Evolutionary conservation across 2,329 filamentous ascomycete genomes (phyloP), one percentile per base, ranked within the genome.

Genomic region (Xylaria sp.): DNA sequence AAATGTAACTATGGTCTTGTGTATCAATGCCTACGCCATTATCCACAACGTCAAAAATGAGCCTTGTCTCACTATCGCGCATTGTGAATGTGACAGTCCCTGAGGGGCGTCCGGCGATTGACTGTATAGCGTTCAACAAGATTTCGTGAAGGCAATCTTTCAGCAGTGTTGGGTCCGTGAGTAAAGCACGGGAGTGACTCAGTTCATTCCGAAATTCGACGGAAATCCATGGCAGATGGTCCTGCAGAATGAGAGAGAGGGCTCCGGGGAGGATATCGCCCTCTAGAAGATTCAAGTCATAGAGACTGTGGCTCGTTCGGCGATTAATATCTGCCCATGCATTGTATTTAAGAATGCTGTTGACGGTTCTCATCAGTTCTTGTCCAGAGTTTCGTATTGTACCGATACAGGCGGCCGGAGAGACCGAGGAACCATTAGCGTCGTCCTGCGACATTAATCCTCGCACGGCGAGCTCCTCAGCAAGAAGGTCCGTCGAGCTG

Each of bases 191-290:
- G 1, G 62, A 37, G n/a, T 41, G 34, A 7, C 41, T 54, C 1
- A 69, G 23, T 39, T 65, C 34, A n/a, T 69, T 60, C 62, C 66
- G 55, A 23, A 69, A 69, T 34, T 69, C 62, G 41, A 69, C 39
- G 12, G 66, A 69, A 34, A 57, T 54, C 1, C 66, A 34, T 1
- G 31, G 39, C 9, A 69, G 56, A 15, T 69, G 25, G 20, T 69
- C 61, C 41, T 46, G n/a, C 4, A 37, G 3, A 7, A 69, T 44
- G 44, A 52, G 62, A 15, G 66, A 60, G 4, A 66, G 18, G 23
- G 55, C 3, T 18, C 50, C 37, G 2, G 63, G 67, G 25, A 69
- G 57, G 5, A 69, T 66, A n/a, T 69, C 63, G 7, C 28, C 23
- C 39, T 69, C 63, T 0, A 69, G 63, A 25, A 39, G 28, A 48